These are phyloP conservation scores for Candida nonsorbophila DNA, from an alignment of 805 yeast genomes.

Conservation along the genomic window DNA sequence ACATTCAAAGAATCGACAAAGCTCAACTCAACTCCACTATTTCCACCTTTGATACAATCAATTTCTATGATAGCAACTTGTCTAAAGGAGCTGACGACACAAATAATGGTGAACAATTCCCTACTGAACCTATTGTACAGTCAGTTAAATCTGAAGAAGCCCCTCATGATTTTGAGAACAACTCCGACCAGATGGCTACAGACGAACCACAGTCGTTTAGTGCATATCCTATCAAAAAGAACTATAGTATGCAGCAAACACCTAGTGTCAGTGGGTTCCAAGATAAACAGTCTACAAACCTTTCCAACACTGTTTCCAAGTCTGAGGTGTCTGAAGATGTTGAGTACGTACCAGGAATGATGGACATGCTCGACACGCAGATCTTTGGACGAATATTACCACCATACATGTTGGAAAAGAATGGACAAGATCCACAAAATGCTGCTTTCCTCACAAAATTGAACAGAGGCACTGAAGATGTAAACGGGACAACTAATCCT, in stretches of 20 bases:
- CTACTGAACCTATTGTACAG: too few species aligned
- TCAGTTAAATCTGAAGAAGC: too few species aligned
- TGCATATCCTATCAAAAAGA: slow-evolving; percentile 1
- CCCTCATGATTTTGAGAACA: not conserved
- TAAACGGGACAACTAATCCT: too few species aligned
- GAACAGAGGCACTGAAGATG: too few species aligned
- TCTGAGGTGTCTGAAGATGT: not conserved
- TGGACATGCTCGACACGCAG: slow-evolving; percentile 81
- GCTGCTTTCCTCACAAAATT: too few species aligned
- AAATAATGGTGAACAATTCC: not conserved
- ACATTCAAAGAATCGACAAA: slow-evolving; percentile 1
- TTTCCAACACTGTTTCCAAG: not conserved
- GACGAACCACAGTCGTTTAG: not conserved
- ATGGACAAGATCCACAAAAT: too few species aligned
- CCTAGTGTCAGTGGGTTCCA: not conserved
- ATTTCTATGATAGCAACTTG: slow-evolving; percentile 3
- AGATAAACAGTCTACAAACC: not conserved
- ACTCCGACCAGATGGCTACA: not conserved
- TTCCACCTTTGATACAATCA: slow-evolving; percentile 8
- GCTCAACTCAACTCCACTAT: slow-evolving; percentile 7
- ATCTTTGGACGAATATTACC: slow-evolving; percentile 80
- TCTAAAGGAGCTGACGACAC: not conserved
- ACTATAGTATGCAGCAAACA: too few species aligned
- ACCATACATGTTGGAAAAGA: slow-evolving; percentile 64
- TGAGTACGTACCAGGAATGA: slow-evolving; percentile 70